phyloP scores from a whole-genome alignment of 306 rosid genomes.

The Pterocarpus macrocarpus region DNA sequence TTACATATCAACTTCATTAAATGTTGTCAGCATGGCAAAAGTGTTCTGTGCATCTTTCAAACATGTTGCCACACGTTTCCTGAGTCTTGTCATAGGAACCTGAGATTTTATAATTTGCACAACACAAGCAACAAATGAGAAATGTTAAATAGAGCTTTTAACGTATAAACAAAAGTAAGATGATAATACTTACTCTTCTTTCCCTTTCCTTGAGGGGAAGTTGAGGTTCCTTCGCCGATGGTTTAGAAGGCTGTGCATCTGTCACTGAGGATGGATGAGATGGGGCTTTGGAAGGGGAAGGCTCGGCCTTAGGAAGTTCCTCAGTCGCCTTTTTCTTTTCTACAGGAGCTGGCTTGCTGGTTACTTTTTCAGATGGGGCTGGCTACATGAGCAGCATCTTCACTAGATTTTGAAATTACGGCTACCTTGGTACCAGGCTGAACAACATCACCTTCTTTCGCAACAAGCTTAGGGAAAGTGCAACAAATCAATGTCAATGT shows the following conservation, averaged over 20 bases:
- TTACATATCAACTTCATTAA: conserved; percentile 76
- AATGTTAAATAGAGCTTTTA: not conserved
- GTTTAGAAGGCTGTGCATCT: conserved; percentile 41
- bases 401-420: conserved; percentile 66
- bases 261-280: conserved; percentile 48
- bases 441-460: conserved; percentile 69
- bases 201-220: conserved; percentile 65
- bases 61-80: conserved; percentile 75
- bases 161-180: not conserved
- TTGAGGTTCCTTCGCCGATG: conserved; percentile 44
- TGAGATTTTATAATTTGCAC: conserved; percentile 18
- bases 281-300: conserved; percentile 52
- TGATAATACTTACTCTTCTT: conserved; percentile 62
- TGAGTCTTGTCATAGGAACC: conserved; percentile 79
- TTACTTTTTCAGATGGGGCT: conserved; percentile 51
- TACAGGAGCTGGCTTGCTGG: conserved; percentile 42
- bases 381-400: conserved; percentile 54
- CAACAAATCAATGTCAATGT: conserved; percentile 17
- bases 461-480: conserved; percentile 56
- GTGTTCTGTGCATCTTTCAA: conserved; percentile 78
- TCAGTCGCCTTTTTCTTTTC: conserved; percentile 43
- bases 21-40: conserved; percentile 73
- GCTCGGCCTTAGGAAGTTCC: conserved; percentile 31
- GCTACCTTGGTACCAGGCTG: conserved; percentile 74
- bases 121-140: not conserved